Evolutionary conservation across 192 early-diverging fungal species (phyloP).

Genomic region (Entomortierella lignicola): DNA sequence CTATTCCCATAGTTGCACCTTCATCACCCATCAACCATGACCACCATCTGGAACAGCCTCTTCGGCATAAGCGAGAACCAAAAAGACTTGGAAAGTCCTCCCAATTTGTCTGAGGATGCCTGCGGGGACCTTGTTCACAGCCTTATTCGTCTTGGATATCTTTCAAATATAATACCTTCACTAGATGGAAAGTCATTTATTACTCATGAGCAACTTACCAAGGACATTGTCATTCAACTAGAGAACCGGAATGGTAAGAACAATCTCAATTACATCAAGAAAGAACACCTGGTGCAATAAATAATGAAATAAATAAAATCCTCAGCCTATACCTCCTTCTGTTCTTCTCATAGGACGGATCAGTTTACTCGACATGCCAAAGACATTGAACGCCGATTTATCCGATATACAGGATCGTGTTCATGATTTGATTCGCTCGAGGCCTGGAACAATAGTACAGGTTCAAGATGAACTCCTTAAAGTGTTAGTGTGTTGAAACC

Average conservation of each 20-base stretch:
- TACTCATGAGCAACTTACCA: conserved; percentile 39
- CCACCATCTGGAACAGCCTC: conserved; percentile 40
- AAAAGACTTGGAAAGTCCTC: conserved; percentile 28
- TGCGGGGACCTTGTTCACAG: conserved; percentile 38
- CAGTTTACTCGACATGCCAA: conserved; percentile 33
- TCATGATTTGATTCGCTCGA: conserved; percentile 13
- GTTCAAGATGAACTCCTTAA: conserved; percentile 44
- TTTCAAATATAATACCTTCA: conserved; percentile 18
- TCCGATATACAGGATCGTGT: conserved; percentile 34
- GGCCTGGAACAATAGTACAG: conserved; percentile 10
- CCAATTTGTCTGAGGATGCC: conserved; percentile 36
- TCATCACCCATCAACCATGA: conserved; percentile 15
- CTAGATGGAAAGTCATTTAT: conserved; percentile 48
- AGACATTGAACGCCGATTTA: conserved; percentile 27
- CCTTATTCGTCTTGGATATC: conserved; percentile 34
- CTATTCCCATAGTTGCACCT: no score
- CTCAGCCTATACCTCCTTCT: not conserved
- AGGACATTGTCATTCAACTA: conserved; percentile 21
- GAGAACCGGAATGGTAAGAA: conserved; percentile 28
- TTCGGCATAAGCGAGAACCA: conserved; percentile 26
- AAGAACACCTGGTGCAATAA: not conserved
- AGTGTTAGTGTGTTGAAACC: conserved; percentile 1
- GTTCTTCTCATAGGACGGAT: conserved; percentile 17
- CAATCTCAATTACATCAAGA: not conserved
- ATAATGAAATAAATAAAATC: not conserved